These are phyloP conservation scores for Vigna angularis DNA, from an alignment of 306 rosid species.

Conservation along the genomic window DNA sequence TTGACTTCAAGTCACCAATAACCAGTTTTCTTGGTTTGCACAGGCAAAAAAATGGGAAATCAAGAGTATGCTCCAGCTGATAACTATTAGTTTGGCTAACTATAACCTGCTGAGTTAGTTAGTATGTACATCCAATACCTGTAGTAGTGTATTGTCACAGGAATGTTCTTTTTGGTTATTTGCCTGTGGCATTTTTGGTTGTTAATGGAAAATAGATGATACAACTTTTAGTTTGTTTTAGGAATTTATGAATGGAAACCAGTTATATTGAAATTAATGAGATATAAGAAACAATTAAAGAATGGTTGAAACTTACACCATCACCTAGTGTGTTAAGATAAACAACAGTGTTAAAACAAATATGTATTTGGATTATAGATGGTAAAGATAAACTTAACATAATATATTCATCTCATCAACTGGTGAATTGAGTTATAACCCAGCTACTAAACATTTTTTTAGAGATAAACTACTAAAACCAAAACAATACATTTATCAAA, in stretches of 20 bases:
- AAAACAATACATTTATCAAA: no score
- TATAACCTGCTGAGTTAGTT: conserved; percentile 39
- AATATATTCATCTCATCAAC: background rate
- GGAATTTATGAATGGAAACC: conserved; percentile 28
- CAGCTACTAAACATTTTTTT: background rate
- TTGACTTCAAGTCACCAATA: conserved; percentile 26
- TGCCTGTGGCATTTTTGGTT: conserved; percentile 46
- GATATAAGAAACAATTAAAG: background rate
- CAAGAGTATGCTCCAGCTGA: conserved; percentile 69
- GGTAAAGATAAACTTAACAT: no score
- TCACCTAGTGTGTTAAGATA: background rate
- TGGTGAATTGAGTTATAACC: no score
- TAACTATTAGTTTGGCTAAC: conserved; percentile 51
- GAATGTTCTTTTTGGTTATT: conserved; percentile 46
- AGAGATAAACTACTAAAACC: no score
- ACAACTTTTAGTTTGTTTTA: conserved; percentile 24
- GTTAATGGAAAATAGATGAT: conserved; percentile 43
- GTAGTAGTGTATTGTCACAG: conserved; percentile 39
- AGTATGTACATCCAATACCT: conserved; percentile 47
- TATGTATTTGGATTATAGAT: background rate
- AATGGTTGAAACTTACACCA: background rate
- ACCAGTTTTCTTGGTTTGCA: conserved; percentile 39
- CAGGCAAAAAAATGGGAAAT: conserved; percentile 85
- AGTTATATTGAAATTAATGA: conserved; percentile 7
- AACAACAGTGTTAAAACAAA: background rate